phyloP scores from a whole-genome alignment of 2,329 filamentous ascomycete species.

The Gnomoniopsis sp. region DNA sequence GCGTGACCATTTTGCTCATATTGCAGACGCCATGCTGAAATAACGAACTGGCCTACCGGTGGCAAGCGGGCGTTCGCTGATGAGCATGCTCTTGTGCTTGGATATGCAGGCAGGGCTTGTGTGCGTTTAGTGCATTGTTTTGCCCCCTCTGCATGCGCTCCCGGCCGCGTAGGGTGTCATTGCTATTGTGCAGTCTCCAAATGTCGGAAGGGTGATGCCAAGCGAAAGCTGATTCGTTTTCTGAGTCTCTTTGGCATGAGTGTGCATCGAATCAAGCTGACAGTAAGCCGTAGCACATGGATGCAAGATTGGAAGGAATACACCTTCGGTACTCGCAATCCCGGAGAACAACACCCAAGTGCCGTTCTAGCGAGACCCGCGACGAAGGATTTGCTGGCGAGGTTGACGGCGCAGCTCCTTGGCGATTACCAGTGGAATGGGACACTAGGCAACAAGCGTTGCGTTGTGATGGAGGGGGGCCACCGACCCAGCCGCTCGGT shows the following conservation, averaged over 20 bases:
- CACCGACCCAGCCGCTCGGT: slow-evolving; percentile 9
- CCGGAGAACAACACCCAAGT: background rate
- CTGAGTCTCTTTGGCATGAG: background rate
- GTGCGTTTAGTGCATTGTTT: slow-evolving; percentile 11
- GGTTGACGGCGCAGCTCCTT: background rate
- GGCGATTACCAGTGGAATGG: slow-evolving; percentile 14
- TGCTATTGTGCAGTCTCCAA: background rate
- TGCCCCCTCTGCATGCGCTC: background rate
- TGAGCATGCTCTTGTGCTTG: too few species aligned
- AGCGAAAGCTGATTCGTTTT: background rate
- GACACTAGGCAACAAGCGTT: slow-evolving; percentile 10
- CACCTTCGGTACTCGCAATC: background rate
- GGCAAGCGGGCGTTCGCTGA: background rate
- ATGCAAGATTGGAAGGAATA: background rate
- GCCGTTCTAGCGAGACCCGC: slow-evolving; percentile 3
- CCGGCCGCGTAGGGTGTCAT: slow-evolving; percentile 5
- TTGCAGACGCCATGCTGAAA: background rate
- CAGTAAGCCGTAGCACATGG: background rate
- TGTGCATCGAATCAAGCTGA: background rate
- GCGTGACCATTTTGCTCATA: too few species aligned
- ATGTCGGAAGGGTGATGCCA: background rate
- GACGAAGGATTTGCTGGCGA: background rate
- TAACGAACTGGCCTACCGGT: background rate
- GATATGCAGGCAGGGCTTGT: background rate
- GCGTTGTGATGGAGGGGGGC: background rate